These are phyloP conservation scores for Leucosporidium yakuticum DNA, from an alignment of 768 basidiomycete species.

Conservation along the genomic window DNA sequence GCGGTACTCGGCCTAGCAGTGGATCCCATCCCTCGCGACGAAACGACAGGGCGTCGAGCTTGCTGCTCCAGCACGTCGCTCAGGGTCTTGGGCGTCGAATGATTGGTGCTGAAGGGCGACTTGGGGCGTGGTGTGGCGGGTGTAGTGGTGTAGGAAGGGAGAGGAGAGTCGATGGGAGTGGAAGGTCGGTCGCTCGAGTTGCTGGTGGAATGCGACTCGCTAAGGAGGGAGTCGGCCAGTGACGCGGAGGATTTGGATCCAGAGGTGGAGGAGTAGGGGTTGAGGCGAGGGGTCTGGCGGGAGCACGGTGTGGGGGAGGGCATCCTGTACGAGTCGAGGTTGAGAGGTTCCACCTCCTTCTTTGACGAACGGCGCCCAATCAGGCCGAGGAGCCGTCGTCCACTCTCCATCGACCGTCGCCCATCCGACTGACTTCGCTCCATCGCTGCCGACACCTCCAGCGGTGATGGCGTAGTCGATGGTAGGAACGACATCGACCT, in stretches of 20 bases:
- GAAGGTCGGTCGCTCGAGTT: background rate
- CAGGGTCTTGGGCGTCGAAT: no score
- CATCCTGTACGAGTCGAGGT: background rate
- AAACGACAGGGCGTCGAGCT: no score
- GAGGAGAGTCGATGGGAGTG: background rate
- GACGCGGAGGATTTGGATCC: background rate
- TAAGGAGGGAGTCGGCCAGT: background rate
- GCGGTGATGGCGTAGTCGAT: background rate
- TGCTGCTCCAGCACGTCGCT: no score
- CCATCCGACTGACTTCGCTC: slow-evolving; percentile 1
- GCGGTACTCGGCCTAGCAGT: no score
- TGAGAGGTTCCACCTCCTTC: background rate
- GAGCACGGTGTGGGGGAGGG: background rate
- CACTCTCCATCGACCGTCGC: background rate
- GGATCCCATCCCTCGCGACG: no score
- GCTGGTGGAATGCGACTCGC: background rate
- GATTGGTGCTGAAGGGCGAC: no score
- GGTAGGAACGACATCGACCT: background rate
- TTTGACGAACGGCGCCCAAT: background rate
- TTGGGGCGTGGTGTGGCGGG: no score
- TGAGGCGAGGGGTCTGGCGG: background rate
- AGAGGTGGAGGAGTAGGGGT: background rate
- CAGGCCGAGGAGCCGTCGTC: background rate
- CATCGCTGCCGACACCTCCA: background rate
- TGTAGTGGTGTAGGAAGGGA: no score